phyloP scores from a whole-genome alignment of 1,284 basidiomycete species.

The Ceratorhiza oryzae-sativae region DNA sequence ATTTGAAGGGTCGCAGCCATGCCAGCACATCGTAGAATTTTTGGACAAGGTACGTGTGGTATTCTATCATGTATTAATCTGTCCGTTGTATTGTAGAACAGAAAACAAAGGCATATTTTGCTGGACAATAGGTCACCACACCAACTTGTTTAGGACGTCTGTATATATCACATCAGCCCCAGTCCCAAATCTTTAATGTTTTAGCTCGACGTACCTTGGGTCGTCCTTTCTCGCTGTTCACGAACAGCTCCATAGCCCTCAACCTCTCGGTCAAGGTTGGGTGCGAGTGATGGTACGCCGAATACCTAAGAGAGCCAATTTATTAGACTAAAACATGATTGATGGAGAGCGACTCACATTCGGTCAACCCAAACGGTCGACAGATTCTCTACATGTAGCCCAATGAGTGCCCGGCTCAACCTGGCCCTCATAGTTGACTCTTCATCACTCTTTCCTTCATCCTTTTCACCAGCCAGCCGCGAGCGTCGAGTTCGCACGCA shows the following conservation, averaged over 20 bases:
- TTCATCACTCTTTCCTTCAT: slow-evolving; percentile 50
- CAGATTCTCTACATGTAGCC: slow-evolving; percentile 88
- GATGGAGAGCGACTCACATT: slow-evolving; percentile 62
- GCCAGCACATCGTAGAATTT: no score
- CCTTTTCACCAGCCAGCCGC: slow-evolving; percentile 52
- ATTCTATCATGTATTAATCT: no score
- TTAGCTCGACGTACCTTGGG: slow-evolving; percentile 29
- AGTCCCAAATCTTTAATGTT: neutral
- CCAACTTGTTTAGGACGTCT: neutral
- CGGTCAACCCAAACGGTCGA: slow-evolving; percentile 91
- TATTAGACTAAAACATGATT: neutral
- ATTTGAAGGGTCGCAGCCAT: no score
- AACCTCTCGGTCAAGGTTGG: slow-evolving; percentile 88
- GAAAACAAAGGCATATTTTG: no score
- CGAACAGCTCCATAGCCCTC: slow-evolving; percentile 72
- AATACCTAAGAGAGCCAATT: slow-evolving; percentile 63
- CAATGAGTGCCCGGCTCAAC: slow-evolving; percentile 78
- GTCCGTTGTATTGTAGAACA: no score
- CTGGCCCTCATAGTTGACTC: slow-evolving; percentile 73
- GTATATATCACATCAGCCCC: neutral
- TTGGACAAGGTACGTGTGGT: no score
- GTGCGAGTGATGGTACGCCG: slow-evolving; percentile 91
- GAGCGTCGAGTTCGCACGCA: slow-evolving; percentile 65
- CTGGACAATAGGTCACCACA: neutral
- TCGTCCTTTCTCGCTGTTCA: slow-evolving; percentile 21